phyloP scores from a whole-genome alignment of 257 asterid species.

The Capsicum baccatum region DNA sequence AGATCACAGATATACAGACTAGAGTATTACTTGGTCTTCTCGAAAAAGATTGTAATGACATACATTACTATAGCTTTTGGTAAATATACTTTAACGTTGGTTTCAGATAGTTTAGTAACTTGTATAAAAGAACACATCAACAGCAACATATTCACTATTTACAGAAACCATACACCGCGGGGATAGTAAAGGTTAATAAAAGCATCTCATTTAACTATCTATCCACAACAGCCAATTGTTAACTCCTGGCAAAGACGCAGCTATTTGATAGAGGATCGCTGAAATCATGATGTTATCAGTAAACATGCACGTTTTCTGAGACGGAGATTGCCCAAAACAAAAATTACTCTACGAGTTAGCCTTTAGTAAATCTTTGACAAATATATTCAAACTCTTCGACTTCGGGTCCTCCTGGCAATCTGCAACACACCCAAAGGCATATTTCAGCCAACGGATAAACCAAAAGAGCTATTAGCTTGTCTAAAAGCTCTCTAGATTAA shows the following conservation, averaged over 20 bases:
- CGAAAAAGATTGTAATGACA: neutral
- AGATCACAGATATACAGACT: neutral
- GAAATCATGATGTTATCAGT: neutral
- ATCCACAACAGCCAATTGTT: neutral
- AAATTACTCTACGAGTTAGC: conserved; percentile 3
- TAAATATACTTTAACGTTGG: conserved; percentile 4
- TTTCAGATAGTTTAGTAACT: neutral
- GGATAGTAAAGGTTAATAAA: neutral
- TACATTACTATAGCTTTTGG: neutral
- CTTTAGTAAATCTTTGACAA: neutral
- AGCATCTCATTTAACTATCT: neutral
- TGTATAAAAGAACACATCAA: neutral
- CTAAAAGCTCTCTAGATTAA: neutral
- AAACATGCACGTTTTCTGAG: neutral
- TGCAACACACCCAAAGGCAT: conserved; percentile 30
- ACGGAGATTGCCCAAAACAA: neutral
- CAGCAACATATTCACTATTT: conserved; percentile 6
- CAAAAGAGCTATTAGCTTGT: neutral
- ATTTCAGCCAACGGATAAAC: neutral
- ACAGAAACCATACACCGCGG: neutral
- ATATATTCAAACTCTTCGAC: conserved; percentile 42
- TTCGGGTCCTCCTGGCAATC: conserved; percentile 54
- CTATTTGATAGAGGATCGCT: neutral
- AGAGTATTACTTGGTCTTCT: neutral
- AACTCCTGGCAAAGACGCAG: neutral